phyloP scores from a whole-genome alignment of 495 filamentous ascomycete species.

The Penicillium turbatum region DNA sequence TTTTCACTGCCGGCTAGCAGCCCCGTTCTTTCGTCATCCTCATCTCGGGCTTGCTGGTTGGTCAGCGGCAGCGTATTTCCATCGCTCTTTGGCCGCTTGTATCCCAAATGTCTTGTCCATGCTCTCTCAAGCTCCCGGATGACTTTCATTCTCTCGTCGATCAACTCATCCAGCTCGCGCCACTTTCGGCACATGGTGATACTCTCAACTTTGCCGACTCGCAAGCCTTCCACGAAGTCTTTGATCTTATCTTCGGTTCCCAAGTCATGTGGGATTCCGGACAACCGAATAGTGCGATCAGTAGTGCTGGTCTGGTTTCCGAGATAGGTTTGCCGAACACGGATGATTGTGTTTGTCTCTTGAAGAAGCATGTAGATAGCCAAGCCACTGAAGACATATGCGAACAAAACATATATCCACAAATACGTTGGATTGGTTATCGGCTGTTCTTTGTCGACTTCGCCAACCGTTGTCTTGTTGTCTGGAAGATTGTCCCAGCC shows the following conservation, averaged over 20 bases:
- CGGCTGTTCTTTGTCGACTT: slow-evolving; percentile 24
- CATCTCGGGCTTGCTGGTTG: slow-evolving; percentile 40
- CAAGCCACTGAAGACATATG: slow-evolving; percentile 82
- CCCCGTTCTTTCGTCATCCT: slow-evolving; percentile 45
- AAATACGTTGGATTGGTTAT: slow-evolving; percentile 53
- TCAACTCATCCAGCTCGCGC: slow-evolving; percentile 72
- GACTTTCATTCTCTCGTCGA: slow-evolving; percentile 60
- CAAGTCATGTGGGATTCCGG: slow-evolving; percentile 78
- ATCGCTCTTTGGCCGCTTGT: slow-evolving; percentile 44
- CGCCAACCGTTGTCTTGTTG: slow-evolving; percentile 15
- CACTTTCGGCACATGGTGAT: slow-evolving; percentile 87
- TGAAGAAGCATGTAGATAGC: slow-evolving; percentile 77
- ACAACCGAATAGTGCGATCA: slow-evolving; percentile 86
- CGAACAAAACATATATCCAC: slow-evolving; percentile 91
- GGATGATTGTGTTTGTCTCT: slow-evolving; percentile 79
- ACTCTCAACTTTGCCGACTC: slow-evolving; percentile 89
- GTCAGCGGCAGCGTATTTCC: slow-evolving; percentile 49
- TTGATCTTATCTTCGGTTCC: slow-evolving; percentile 79
- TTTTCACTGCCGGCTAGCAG: slow-evolving; percentile 48
- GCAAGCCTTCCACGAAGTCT: slow-evolving; percentile 78
- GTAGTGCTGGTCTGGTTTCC: slow-evolving; percentile 91
- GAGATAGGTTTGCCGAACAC: slow-evolving; percentile 82
- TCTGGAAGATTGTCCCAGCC: slow-evolving; percentile 32
- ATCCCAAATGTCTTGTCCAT: slow-evolving; percentile 69
- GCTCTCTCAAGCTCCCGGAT: slow-evolving; percentile 77